These are phyloP conservation scores for Patellaria atrata DNA, from an alignment of 495 filamentous ascomycete species.

Conservation along the genomic window DNA sequence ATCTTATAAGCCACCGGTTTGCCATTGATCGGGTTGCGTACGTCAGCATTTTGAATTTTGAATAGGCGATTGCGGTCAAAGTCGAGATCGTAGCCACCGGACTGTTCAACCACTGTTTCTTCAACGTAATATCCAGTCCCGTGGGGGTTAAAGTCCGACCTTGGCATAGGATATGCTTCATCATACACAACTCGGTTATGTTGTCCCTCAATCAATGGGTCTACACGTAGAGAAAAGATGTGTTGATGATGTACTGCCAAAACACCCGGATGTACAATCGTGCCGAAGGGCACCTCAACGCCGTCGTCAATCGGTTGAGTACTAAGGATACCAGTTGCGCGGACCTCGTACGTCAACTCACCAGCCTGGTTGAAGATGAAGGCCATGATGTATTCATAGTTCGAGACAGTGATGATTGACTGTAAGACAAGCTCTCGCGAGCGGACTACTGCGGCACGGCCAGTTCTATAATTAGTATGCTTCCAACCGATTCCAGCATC, in stretches of 20 bases:
- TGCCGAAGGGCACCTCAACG: constrained; percentile 58
- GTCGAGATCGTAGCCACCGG: constrained; percentile 51
- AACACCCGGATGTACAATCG: constrained; percentile 73
- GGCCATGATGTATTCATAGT: constrained; percentile 60
- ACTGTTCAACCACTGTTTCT: constrained; percentile 45
- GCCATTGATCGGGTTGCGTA: constrained; percentile 50
- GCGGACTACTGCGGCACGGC: constrained; percentile 49
- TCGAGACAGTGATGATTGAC: constrained; percentile 46
- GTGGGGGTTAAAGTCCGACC: constrained; percentile 63
- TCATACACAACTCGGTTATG: constrained; percentile 56
- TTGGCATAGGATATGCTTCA: constrained; percentile 58
- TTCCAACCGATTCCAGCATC: constrained; percentile 66
- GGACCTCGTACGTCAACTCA: constrained; percentile 62
- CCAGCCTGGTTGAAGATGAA: constrained; percentile 80
- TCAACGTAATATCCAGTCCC: constrained; percentile 58
- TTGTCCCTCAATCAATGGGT: constrained; percentile 67
- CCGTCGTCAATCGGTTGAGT: constrained; percentile 68
- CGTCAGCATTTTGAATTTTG: constrained; percentile 60
- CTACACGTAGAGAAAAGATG: constrained; percentile 77
- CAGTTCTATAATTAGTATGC: constrained; percentile 68
- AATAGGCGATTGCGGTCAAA: constrained; percentile 51
- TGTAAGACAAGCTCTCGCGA: constrained; percentile 58
- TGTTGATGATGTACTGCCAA: constrained; percentile 71
- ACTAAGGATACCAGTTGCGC: constrained; percentile 72
- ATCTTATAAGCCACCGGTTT: constrained; percentile 72